Evolutionary conservation across 768 basidiomycete species (phyloP).

Genomic region (Boletus bicolor): DNA sequence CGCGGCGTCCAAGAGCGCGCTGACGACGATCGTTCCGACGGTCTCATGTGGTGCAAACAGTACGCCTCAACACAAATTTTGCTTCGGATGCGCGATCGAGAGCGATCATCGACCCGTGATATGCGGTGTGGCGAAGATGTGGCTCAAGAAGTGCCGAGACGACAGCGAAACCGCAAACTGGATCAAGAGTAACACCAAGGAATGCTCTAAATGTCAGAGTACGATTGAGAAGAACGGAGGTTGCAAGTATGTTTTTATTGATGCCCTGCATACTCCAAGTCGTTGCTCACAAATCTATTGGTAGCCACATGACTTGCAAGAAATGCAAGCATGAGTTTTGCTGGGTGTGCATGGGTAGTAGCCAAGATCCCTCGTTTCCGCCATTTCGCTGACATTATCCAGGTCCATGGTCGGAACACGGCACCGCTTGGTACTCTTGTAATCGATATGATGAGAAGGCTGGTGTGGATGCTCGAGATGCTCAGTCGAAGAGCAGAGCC

Average conservation of each 20-base stretch:
- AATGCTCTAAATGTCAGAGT: slow-evolving; percentile 92
- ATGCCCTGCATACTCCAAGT: slow-evolving; percentile 70
- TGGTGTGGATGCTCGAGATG: slow-evolving; percentile 84
- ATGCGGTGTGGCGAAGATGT: slow-evolving; percentile 84
- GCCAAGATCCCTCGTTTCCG: slow-evolving; percentile 14
- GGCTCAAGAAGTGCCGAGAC: slow-evolving; percentile 96
- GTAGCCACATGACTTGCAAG: slow-evolving; percentile 99
- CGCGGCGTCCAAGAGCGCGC: slow-evolving; percentile 70
- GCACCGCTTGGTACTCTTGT: slow-evolving; percentile 97
- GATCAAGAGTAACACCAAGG: slow-evolving; percentile 99
- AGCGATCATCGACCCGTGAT: slow-evolving; percentile 90
- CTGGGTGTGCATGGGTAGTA: slow-evolving; percentile 96
- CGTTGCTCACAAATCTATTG: slow-evolving; percentile 9
- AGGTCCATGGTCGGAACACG: slow-evolving; percentile 97
- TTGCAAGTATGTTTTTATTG: slow-evolving; percentile 82
- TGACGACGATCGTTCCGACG: slow-evolving; percentile 81
- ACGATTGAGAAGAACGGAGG: slow-evolving; percentile 99
- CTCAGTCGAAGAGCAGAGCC: slow-evolving; percentile 85
- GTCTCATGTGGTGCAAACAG: slow-evolving; percentile 77
- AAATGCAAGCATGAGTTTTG: slow-evolving; percentile 99
- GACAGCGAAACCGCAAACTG: slow-evolving; percentile 99
- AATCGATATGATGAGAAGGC: slow-evolving; percentile 95
- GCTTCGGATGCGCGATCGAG: slow-evolving; percentile 91
- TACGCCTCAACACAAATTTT: slow-evolving; percentile 69
- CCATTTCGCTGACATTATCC: slow-evolving; percentile 22